These are phyloP conservation scores for Wallacemonas sp. DNA, from an alignment of 208 protist species.

Conservation along the genomic window DNA sequence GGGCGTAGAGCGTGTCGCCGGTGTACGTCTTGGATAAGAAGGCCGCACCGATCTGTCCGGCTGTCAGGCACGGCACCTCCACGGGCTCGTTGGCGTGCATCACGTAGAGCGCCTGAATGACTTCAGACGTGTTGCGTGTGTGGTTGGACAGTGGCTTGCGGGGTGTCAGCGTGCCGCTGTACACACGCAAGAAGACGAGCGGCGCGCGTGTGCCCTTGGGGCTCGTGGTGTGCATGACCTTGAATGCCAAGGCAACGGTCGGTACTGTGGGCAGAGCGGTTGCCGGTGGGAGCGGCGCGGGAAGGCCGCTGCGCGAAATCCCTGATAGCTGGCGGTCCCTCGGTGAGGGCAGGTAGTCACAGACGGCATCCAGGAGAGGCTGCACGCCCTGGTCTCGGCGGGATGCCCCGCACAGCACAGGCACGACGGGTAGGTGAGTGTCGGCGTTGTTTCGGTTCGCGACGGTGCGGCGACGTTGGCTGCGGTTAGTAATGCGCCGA, in stretches of 20 bases:
- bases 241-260: constrained; percentile 91
- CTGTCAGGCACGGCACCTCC: constrained; percentile 67
- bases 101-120: constrained; percentile 87
- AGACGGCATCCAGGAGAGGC: constrained; percentile 89
- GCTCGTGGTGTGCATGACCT: constrained; percentile 78
- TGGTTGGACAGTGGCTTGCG: constrained; percentile 72
- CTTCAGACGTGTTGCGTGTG: constrained; percentile 43
- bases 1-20: constrained; percentile 78
- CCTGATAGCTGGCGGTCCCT: constrained; percentile 63
- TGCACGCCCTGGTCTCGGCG: constrained; percentile 91
- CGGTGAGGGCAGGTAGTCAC: constrained; percentile 93
- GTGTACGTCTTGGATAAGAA: constrained; percentile 70
- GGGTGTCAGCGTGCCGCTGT: constrained; percentile 77
- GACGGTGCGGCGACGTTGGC: constrained; percentile 6
- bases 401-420: constrained; percentile 91
- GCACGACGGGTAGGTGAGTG: constrained; percentile 39
- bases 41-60: constrained; percentile 79
- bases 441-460: constrained; percentile 6
- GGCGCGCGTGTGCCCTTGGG: constrained; percentile 69
- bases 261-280: constrained; percentile 32
- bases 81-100: constrained; percentile 82
- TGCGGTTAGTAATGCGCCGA: constrained; percentile 35
- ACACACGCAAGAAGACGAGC: constrained; percentile 92
- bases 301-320: constrained; percentile 32
- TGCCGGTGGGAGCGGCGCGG: constrained; percentile 43